Base-by-base conservation (phyloP, 768 basidiomycete species). In the Amanita pseudoporphyria region DNA sequence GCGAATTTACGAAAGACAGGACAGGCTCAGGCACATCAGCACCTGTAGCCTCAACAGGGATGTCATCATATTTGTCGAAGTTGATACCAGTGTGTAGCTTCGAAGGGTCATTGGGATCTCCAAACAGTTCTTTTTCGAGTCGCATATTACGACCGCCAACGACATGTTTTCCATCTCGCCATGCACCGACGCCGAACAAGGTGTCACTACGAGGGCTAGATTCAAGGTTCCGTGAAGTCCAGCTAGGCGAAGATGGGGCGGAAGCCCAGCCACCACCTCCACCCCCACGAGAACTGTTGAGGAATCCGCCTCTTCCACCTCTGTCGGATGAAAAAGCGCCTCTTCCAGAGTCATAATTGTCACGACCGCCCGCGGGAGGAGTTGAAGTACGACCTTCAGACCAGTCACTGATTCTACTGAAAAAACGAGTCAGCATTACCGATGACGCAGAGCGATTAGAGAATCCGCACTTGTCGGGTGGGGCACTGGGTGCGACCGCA, bases 1-100 rank as follows among this genome's bases (percentile, higher is more conserved):
- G 94, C 40, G 93, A 85, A 60, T 73, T 79, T 52, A 85, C 86
- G 71, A 99, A 99, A 35, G 81, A 77, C 55, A 66, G 78, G 60
- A 97, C 80, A 39, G 96, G 93, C 36, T 98, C 95, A 53, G 96
- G 96, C n/a, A 98, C 95, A 58, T 86, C 88, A 53, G 84, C 82
- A 58, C 96, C 96, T 43, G 95, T 98, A 31, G 94, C 95, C 70
- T 98, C 96, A 57, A 99, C 94, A 55, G 96, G 96, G 62, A 99
- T 99, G 65, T 98, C 95, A 67, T 96, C 96, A 61, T 98, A 99
- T 69, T 96, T 96, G 72, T 99, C 96, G 63, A 99, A 99, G 72
- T 99, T 99, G 72, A 99, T 97, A 55, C 96, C 96, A 38, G 94
- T 95, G 63, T 91, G 84, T 66, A 96, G 87, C 63, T 88, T 89